Conservation (phyloP, 2,329 filamentous ascomycete genomes). For the Apiospora hydei region DNA sequence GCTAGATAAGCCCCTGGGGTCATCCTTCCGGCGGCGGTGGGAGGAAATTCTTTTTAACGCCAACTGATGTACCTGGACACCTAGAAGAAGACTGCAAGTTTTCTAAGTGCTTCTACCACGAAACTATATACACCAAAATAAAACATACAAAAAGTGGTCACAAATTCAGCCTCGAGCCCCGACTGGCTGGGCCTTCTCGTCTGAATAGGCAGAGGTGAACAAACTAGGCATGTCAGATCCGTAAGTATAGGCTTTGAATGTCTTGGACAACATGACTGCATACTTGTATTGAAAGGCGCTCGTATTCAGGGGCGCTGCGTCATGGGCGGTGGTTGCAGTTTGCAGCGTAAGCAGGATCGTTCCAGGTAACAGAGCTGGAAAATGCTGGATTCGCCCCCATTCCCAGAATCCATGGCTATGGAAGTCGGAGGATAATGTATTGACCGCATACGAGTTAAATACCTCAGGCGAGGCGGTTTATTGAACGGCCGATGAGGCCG, state of each 20-base stretch:
- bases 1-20: slow-evolving; percentile 33
- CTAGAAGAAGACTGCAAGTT: background rate
- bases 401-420: background rate
- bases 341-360: background rate
- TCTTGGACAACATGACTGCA: background rate
- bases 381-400: background rate
- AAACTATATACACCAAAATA: background rate
- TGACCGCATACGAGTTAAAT: background rate
- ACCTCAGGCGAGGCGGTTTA: background rate
- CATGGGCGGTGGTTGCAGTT: background rate
- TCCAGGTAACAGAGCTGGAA: background rate
- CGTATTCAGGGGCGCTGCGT: background rate
- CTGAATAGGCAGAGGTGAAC: background rate
- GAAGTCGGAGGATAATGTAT: background rate
- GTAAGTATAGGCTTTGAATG: too few relatives aligned
- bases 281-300: background rate
- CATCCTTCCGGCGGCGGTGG: slow-evolving; percentile 39
- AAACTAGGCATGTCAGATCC: background rate
- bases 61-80: background rate
- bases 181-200: background rate
- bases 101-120: background rate
- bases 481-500: background rate
- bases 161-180: background rate
- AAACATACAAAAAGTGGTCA: background rate
- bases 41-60: slow-evolving; percentile 31